phyloP scores from a whole-genome alignment of 1,284 basidiomycete genomes.

The Cutaneotrichosporon arboriforme region DNA sequence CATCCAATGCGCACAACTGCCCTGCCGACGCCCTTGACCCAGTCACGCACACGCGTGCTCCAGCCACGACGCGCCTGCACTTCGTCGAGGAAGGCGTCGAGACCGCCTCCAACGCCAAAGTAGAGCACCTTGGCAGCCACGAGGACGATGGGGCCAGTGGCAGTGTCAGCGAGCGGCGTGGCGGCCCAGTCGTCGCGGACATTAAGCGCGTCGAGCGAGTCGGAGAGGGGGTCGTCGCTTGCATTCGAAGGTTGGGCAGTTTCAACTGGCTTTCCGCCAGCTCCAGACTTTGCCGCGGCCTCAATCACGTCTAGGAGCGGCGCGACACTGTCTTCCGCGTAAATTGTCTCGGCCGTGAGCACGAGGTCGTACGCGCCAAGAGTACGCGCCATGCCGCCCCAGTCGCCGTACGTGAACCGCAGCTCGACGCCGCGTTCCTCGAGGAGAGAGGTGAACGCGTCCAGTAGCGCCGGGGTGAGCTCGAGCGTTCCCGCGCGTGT shows the following conservation, averaged over 20 bases:
- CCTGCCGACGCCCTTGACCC: slow-evolving; percentile 60
- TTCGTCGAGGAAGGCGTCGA: slow-evolving; percentile 63
- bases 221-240: slow-evolving; percentile 20
- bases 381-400: slow-evolving; percentile 50
- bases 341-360: slow-evolving; percentile 90
- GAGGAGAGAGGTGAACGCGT: slow-evolving; percentile 62
- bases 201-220: slow-evolving; percentile 24
- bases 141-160: slow-evolving; percentile 20
- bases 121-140: slow-evolving; percentile 62
- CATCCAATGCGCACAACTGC: slow-evolving; percentile 58
- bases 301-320: slow-evolving; percentile 58
- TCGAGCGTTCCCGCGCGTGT: slow-evolving; percentile 52
- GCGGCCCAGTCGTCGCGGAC: slow-evolving; percentile 26
- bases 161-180: slow-evolving; percentile 12
- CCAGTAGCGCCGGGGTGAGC: slow-evolving; percentile 59
- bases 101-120: slow-evolving; percentile 91
- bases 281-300: slow-evolving; percentile 5
- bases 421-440: slow-evolving; percentile 56
- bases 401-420: slow-evolving; percentile 75
- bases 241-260: too few relatives aligned
- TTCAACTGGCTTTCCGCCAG: too few relatives aligned
- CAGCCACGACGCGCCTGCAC: slow-evolving; percentile 50
- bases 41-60: slow-evolving; percentile 49
- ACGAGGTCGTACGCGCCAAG: slow-evolving; percentile 60
- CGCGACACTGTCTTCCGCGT: slow-evolving; percentile 63